These are phyloP conservation scores for Lignosus rhinocerotis DNA, from an alignment of 1,284 basidiomycete genomes.

Conservation along the genomic window DNA sequence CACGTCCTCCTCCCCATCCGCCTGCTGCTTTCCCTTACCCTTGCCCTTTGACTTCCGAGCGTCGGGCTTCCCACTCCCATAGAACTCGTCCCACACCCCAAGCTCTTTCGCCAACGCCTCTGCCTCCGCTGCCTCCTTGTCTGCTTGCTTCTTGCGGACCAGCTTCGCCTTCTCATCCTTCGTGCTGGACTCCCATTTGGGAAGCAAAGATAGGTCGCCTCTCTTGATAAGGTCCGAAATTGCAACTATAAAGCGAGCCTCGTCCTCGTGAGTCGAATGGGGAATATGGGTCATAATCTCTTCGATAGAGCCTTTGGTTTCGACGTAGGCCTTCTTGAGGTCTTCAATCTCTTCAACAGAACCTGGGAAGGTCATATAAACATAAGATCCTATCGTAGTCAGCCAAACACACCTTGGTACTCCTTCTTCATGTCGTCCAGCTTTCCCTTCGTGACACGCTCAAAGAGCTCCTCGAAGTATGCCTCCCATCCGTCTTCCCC, in stretches of 20 bases:
- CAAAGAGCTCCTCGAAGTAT: constrained; percentile 89
- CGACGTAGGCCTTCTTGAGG: constrained; percentile 70
- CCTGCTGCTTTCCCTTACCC: constrained; percentile 47
- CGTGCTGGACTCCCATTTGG: constrained; percentile 69
- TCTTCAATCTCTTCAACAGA: constrained; percentile 84
- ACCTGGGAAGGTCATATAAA: constrained; percentile 48
- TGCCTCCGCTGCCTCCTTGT: constrained; percentile 83
- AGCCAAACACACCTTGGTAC: constrained; percentile 74
- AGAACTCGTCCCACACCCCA: constrained; percentile 95
- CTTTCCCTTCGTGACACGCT: constrained; percentile 80
- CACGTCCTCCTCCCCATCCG: constrained; percentile 56
- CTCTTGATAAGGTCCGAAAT: constrained; percentile 70
- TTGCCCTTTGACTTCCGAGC: constrained; percentile 62
- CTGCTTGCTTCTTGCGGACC: constrained; percentile 71
- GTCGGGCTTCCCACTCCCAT: constrained; percentile 76
- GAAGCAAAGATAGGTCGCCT: constrained; percentile 56
- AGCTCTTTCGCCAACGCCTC: constrained; percentile 85
- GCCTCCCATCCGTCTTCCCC: constrained; percentile 90
- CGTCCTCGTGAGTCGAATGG: constrained; percentile 81
- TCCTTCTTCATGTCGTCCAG: constrained; percentile 88
- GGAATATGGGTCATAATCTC: constrained; percentile 84
- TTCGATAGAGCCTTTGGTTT: constrained; percentile 69
- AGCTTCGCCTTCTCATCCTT: constrained; percentile 79
- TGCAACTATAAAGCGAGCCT: constrained; percentile 74
- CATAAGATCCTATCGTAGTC: not conserved